Evolutionary conservation across 495 filamentous ascomycete species (phyloP).

Genomic region (Cairneyella variabilis): DNA sequence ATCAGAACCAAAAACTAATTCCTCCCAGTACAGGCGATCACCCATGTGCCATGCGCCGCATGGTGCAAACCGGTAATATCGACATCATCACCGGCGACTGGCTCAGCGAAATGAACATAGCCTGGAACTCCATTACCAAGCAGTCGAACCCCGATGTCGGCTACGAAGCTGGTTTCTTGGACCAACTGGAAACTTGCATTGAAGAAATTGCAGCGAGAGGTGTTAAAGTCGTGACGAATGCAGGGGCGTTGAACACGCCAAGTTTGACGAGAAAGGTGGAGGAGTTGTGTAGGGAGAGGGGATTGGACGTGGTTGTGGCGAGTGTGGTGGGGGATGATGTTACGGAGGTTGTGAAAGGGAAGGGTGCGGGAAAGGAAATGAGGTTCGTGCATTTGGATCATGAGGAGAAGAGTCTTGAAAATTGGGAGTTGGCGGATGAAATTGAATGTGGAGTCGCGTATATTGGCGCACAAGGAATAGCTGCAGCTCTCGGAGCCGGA

Average conservation of each 20-base stretch:
- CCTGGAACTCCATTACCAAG: conserved; percentile 37
- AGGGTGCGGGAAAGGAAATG: background rate
- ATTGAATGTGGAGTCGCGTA: conserved; percentile 43
- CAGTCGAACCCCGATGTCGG: conserved; percentile 46
- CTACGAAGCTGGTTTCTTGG: conserved; percentile 52
- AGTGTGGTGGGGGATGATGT: conserved; percentile 41
- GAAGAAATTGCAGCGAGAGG: conserved; percentile 43
- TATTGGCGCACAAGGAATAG: conserved; percentile 48
- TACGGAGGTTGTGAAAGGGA: background rate
- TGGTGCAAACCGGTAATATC: conserved; percentile 26
- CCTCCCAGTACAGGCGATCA: conserved; percentile 3
- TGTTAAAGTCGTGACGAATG: conserved; percentile 55
- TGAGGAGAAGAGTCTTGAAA: conserved; percentile 31
- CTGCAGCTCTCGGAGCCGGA: conserved; percentile 43
- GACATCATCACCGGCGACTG: conserved; percentile 56
- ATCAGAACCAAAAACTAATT: background rate
- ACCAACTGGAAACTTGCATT: conserved; percentile 48
- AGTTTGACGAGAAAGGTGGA: conserved; percentile 42
- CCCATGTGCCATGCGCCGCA: conserved; percentile 2
- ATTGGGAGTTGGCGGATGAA: conserved; percentile 46
- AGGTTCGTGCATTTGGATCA: background rate
- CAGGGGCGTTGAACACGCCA: conserved; percentile 49
- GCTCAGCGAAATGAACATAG: conserved; percentile 39
- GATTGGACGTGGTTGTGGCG: conserved; percentile 34
- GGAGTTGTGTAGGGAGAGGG: conserved; percentile 6